phyloP scores from a whole-genome alignment of 805 yeast genomes.

The Ogataea nonfermentans region DNA sequence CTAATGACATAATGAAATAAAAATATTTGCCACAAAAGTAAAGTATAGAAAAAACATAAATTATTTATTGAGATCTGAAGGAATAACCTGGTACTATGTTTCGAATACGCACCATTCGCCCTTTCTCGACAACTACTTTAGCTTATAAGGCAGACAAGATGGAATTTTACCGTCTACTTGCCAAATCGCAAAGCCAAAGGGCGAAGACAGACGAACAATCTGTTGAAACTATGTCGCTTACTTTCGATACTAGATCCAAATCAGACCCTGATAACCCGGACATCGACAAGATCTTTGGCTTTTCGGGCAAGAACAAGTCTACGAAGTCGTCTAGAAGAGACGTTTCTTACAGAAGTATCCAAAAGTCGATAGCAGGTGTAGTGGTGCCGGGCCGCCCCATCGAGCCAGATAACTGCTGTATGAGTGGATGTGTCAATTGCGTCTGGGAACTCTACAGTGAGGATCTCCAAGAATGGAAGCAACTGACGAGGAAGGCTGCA shows the following conservation, averaged over 20 bases:
- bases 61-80: neutral
- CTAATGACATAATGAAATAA: slow-evolving; percentile 12
- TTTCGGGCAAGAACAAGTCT: slow-evolving; percentile 31
- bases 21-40: slow-evolving; percentile 11
- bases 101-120: slow-evolving; percentile 4
- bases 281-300: slow-evolving; percentile 31
- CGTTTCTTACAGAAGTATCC: slow-evolving; percentile 34
- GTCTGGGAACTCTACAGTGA: slow-evolving; percentile 94
- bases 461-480: slow-evolving; percentile 81
- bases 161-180: slow-evolving; percentile 20
- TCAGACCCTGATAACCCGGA: slow-evolving; percentile 19
- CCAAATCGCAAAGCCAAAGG: slow-evolving; percentile 16
- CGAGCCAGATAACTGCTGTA: slow-evolving; percentile 95
- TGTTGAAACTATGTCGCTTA: slow-evolving; percentile 14
- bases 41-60: slow-evolving; percentile 1
- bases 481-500: slow-evolving; percentile 57
- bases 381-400: slow-evolving; percentile 77
- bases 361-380: slow-evolving; percentile 56
- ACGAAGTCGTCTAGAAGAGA: slow-evolving; percentile 36
- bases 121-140: neutral
- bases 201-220: slow-evolving; percentile 16
- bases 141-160: slow-evolving; percentile 11
- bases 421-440: slow-evolving; percentile 96
- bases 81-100: slow-evolving; percentile 1
- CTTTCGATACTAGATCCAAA: slow-evolving; percentile 29